Evolutionary conservation across 441 rosid genomes (phyloP), one percentile per base, ranked within the genome.

Genomic region (Adansonia madagascariensis): DNA sequence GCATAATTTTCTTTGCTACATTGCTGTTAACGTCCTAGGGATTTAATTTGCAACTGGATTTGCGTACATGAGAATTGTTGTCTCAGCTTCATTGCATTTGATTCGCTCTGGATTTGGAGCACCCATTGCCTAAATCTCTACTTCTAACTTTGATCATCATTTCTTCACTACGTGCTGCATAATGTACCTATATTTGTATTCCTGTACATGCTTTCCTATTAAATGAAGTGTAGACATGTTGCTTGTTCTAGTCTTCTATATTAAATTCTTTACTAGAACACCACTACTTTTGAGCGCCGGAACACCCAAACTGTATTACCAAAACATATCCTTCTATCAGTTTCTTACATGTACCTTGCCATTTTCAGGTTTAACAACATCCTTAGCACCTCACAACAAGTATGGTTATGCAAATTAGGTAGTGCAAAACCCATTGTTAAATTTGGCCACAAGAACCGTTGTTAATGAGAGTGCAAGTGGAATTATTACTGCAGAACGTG

Each of bases 311-410:
- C 56, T 74, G 39, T 31, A 31, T 31, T 1, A 31, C 39, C 8
- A 61, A 12, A 61, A 24, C n/a, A 12, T 12, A 4, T 31, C 39
- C 39, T 31, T 31, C 44, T 31, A 6, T 31, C 18, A 6, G 56
- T 55, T 52, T 31, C 1, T 76, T 52, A 77, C 8, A 47, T 71
- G 63, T 41, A 53, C 79, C 43, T 41, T 41, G 44, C 80, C 75
- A 73, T 74, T 71, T 85, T 71, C 84, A 95, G 98, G 98, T 94
- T 92, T 83, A 89, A 95, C 82, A 95, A 95, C 49, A 85, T 95
- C 35, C 94, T 95, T 56, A 95, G 98, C 81, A 95, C 99, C 0
- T 94, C 95, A 11, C 99, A 95, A 81, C 99, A 95, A 83, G 90
- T 95, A 41, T 95, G 96, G 96, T 88, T 95, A 52, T 93, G 95